Percentiles rank a stretch among this genome's conserved stretches.
These are phyloP conservation scores for Parasitella parasitica DNA, from an alignment of 371 early-diverging fungal genomes.

Conservation along the genomic window DNA sequence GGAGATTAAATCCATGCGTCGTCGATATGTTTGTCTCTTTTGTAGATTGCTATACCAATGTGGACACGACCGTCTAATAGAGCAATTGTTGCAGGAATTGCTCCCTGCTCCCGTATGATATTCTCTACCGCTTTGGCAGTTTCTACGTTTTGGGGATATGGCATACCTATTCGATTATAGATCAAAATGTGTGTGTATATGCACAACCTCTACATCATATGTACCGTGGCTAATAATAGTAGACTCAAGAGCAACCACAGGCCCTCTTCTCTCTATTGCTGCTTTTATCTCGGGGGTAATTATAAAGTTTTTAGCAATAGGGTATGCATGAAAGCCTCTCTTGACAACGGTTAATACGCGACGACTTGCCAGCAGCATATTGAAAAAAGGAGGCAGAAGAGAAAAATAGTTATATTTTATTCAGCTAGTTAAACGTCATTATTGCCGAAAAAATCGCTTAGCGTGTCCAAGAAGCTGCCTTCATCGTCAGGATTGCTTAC, in stretches of 20 bases:
- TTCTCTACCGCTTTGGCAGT: conserved; percentile 80
- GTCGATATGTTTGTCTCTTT: background rate
- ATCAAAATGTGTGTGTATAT: no score
- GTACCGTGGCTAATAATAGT: conserved; percentile 93
- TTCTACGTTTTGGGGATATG: conserved; percentile 87
- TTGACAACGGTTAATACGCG: background rate
- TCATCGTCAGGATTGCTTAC: conserved; percentile 35
- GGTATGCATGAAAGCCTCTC: conserved; percentile 10
- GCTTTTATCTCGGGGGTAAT: conserved; percentile 48
- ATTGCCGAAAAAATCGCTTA: conserved; percentile 28
- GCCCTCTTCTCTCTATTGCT: conserved; percentile 63
- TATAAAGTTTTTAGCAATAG: conserved; percentile 8
- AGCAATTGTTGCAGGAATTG: conserved; percentile 90
- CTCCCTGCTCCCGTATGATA: conserved; percentile 70
- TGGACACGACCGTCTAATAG: conserved; percentile 81
- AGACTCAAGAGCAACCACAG: conserved; percentile 91
- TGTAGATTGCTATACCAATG: no score
- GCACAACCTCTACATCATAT: no score
- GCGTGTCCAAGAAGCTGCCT: conserved; percentile 17
- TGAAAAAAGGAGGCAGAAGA: background rate
- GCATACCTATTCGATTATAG: conserved; percentile 67
- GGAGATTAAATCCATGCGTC: background rate
- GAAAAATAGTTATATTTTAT: background rate
- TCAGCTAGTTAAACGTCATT: conserved; percentile 4
- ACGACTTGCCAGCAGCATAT: conserved; percentile 1